Evolutionary conservation across 2,329 filamentous ascomycete genomes (phyloP).

Genomic region (Exserohilum turcica): DNA sequence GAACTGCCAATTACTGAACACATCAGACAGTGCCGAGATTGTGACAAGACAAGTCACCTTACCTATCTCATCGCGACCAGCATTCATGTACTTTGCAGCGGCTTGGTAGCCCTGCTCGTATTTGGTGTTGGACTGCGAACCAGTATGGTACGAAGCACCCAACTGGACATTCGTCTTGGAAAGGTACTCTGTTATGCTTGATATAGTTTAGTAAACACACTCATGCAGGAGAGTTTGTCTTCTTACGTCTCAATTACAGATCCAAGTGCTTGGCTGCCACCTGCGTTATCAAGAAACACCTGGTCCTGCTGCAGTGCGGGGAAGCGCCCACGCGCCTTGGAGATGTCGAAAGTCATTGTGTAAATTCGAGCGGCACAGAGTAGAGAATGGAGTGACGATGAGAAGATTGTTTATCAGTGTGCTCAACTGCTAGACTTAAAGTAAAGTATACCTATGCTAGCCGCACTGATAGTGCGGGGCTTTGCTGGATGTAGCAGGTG

Average conservation of each 20-base stretch:
- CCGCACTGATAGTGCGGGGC: slow-evolving; percentile 13
- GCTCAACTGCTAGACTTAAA: not conserved
- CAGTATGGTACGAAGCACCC: slow-evolving; percentile 69
- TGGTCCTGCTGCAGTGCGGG: slow-evolving; percentile 70
- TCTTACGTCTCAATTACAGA: slow-evolving; percentile 69
- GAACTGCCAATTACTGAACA: slow-evolving; percentile 67
- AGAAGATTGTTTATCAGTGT: not conserved
- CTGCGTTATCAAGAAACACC: slow-evolving; percentile 78
- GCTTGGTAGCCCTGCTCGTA: slow-evolving; percentile 67
- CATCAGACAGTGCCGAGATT: not conserved
- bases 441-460: slow-evolving; percentile 5
- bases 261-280: slow-evolving; percentile 72
- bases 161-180: slow-evolving; percentile 74
- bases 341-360: slow-evolving; percentile 57
- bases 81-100: slow-evolving; percentile 73
- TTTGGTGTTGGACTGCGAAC: slow-evolving; percentile 62
- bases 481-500: slow-evolving; percentile 16
- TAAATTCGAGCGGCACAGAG: too few species aligned
- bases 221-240: too few species aligned
- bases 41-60: not conserved
- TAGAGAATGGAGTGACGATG: not conserved
- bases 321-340: slow-evolving; percentile 64
- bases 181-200: slow-evolving; percentile 67
- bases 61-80: slow-evolving; percentile 68
- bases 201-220: not conserved